phyloP scores from a whole-genome alignment of 208 protist species.

The Acanthamoeba quina region DNA sequence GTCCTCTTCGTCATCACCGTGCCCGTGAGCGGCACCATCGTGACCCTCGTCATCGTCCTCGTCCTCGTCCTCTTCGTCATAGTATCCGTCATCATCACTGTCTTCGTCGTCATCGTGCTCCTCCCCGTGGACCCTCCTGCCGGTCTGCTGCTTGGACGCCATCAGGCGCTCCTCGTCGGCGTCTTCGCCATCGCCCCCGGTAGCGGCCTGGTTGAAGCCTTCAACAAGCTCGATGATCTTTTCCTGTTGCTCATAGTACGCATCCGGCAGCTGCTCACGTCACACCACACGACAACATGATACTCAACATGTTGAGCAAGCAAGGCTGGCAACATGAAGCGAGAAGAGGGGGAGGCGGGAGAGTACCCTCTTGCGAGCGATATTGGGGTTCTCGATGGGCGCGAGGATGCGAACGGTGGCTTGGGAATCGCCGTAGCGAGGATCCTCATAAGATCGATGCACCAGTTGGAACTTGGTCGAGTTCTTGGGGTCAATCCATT shows the following conservation, averaged over 20 bases:
- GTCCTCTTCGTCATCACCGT: slow-evolving; percentile 1
- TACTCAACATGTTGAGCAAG: not conserved
- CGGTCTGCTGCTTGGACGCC: not conserved
- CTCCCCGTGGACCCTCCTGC: not conserved
- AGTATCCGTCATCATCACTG: not conserved
- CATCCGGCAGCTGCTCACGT: not conserved
- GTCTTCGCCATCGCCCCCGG: not conserved
- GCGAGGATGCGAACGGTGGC: slow-evolving; percentile 20
- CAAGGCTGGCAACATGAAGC: not conserved
- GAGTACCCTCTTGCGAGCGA: slow-evolving; percentile 2
- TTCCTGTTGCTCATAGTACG: slow-evolving; percentile 24
- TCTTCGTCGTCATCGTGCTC: slow-evolving; percentile 19
- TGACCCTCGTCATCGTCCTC: not conserved
- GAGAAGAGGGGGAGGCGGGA: not conserved
- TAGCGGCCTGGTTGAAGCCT: not conserved
- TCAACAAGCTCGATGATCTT: slow-evolving; percentile 45
- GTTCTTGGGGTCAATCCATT: slow-evolving; percentile 63
- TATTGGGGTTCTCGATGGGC: slow-evolving; percentile 12
- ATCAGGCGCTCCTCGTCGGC: not conserved
- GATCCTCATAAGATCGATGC: slow-evolving; percentile 22
- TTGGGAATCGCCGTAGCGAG: not conserved
- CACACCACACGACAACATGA: not conserved
- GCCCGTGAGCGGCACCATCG: not conserved
- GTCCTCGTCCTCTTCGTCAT: not conserved
- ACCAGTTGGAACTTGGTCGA: slow-evolving; percentile 49